Conservation (phyloP, 306 rosid species). For the Cicer arietinum region DNA sequence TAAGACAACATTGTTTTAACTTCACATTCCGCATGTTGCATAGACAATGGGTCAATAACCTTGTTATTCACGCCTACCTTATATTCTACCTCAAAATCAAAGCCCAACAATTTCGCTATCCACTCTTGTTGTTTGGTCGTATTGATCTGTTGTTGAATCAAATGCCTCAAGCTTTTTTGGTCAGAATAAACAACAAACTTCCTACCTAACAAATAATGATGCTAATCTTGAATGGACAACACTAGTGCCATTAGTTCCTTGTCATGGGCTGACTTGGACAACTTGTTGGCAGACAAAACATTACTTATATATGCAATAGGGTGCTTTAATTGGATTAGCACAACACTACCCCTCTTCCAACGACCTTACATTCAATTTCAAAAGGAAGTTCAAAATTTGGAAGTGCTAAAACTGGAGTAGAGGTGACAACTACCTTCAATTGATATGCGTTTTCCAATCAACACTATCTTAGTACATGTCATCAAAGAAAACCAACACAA, state of each 20-base stretch:
- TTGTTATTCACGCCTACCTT: too few relatives aligned
- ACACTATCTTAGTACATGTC: neutral
- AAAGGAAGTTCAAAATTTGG: neutral
- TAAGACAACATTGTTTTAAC: neutral
- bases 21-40: neutral
- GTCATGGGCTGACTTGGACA: too few relatives aligned
- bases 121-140: neutral
- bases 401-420: neutral
- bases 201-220: too few relatives aligned
- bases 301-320: too few relatives aligned
- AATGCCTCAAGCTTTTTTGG: neutral
- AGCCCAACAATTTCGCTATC: too few relatives aligned
- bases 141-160: neutral
- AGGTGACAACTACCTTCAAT: neutral
- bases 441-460: neutral
- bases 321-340: too few relatives aligned
- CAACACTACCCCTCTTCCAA: neutral
- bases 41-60: neutral
- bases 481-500: neutral
- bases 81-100: too few relatives aligned
- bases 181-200: too few relatives aligned
- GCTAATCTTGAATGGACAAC: neutral
- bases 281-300: too few relatives aligned
- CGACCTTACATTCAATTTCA: too few relatives aligned
- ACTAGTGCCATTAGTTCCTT: neutral